A percentile compares a stretch with the other conserved stretches of the same genome.
Evolutionary conservation across 2,329 filamentous ascomycete species (phyloP).

Genomic region (Penicillium crustosum): DNA sequence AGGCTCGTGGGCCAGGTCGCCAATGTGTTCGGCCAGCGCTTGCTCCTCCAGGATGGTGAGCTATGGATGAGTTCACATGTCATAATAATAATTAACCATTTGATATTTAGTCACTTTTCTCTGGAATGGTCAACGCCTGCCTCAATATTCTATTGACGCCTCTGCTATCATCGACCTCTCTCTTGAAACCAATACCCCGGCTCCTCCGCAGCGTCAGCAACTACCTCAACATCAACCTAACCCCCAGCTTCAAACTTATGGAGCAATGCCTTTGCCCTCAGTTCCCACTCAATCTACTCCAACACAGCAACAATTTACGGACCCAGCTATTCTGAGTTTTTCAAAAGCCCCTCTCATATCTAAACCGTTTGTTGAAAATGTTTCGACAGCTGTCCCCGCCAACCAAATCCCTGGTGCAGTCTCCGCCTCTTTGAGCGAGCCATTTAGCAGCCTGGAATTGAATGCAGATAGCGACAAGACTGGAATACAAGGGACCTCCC

Average conservation of each 20-base stretch:
- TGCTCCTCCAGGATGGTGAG: slow-evolving; percentile 72
- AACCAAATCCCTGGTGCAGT: slow-evolving; percentile 17
- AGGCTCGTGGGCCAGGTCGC: slow-evolving; percentile 69
- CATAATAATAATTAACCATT: slow-evolving; percentile 26
- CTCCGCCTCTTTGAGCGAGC: slow-evolving; percentile 46
- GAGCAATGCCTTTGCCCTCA: slow-evolving; percentile 12
- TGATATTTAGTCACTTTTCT: slow-evolving; percentile 45
- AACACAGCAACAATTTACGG: slow-evolving; percentile 60
- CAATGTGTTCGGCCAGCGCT: slow-evolving; percentile 66
- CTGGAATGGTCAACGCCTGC: slow-evolving; percentile 53
- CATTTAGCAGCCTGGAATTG: slow-evolving; percentile 46
- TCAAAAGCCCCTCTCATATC: slow-evolving; percentile 32
- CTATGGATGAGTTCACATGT: not conserved
- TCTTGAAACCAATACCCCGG: slow-evolving; percentile 23
- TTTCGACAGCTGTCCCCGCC: slow-evolving; percentile 4
- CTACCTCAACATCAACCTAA: slow-evolving; percentile 11
- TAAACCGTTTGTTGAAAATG: slow-evolving; percentile 7
- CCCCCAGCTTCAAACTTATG: not conserved
- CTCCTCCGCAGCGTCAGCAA: slow-evolving; percentile 20
- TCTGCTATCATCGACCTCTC: slow-evolving; percentile 58
- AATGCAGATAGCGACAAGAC: slow-evolving; percentile 26
- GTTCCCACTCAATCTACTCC: slow-evolving; percentile 28
- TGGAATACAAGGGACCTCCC: slow-evolving; percentile 10
- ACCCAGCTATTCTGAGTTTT: slow-evolving; percentile 79
- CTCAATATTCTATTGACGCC: slow-evolving; percentile 58